A percentile compares a stretch with the other conserved stretches of the same genome.
Evolutionary conservation across 257 asterid genomes (phyloP).

Genomic region (Petunia secreta): DNA sequence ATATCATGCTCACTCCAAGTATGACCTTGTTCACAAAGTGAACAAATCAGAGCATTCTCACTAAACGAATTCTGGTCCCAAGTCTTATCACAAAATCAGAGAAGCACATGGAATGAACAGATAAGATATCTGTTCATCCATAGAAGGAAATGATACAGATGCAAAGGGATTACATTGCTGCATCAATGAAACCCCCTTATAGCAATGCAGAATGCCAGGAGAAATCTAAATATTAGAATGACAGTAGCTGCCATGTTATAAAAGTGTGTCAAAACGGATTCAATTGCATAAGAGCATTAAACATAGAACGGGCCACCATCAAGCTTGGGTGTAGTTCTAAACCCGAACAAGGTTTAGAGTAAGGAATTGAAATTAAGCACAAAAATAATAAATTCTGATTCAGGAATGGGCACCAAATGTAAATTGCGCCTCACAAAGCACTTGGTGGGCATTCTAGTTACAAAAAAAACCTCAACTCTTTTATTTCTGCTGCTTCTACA

Average conservation of each 20-base stretch:
- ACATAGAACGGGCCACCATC: background rate
- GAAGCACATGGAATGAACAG: background rate
- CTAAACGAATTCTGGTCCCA: background rate
- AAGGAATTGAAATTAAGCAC: background rate
- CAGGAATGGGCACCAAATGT: background rate
- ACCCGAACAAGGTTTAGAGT: background rate
- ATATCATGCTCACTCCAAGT: background rate
- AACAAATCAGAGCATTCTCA: background rate
- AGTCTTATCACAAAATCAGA: background rate
- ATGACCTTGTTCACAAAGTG: background rate
- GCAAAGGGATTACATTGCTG: background rate
- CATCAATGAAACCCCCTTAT: background rate
- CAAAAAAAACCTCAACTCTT: background rate
- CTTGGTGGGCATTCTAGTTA: background rate
- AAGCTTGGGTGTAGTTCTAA: background rate
- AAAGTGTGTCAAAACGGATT: background rate
- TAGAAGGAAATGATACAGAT: background rate
- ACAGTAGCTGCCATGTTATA: background rate
- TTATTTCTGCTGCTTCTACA: constrained; percentile 1
- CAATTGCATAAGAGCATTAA: background rate
- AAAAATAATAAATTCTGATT: background rate
- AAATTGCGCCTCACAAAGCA: background rate
- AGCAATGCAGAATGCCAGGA: background rate
- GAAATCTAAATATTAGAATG: background rate
- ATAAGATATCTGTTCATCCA: background rate